Percentiles rank a stretch among this genome's conserved stretches.
phyloP scores from a whole-genome alignment of 108 stramenopile genomes.

The Nitzschia sp. region DNA sequence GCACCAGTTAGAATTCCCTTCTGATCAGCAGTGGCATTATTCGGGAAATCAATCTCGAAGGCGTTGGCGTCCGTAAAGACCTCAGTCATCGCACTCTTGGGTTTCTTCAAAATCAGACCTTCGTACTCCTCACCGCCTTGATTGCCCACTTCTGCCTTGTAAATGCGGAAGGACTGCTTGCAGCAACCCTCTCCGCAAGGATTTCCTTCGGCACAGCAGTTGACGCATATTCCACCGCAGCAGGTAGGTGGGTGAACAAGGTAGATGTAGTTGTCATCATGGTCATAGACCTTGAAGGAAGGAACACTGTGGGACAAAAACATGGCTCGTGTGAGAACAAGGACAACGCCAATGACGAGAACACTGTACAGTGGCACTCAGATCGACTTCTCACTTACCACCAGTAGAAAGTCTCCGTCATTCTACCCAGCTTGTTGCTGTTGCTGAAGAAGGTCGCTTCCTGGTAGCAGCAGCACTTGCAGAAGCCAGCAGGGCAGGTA shows the following conservation, averaged over 20 bases:
- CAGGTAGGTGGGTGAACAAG: conserved; percentile 65
- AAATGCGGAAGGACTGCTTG: conserved; percentile 63
- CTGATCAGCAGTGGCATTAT: conserved; percentile 45
- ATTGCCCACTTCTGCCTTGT: conserved; percentile 40
- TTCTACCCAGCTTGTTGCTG: conserved; percentile 36
- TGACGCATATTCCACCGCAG: conserved; percentile 60
- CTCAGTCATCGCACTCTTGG: conserved; percentile 44
- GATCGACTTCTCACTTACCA: no score
- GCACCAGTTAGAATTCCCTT: conserved; percentile 60
- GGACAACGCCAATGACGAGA: not conserved
- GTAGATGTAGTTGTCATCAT: conserved; percentile 42
- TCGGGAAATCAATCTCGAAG: conserved; percentile 63
- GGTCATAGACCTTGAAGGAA: conserved; percentile 44
- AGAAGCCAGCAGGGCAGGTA: conserved; percentile 32
- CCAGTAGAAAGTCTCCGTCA: conserved; percentile 55
- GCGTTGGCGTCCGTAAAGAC: conserved; percentile 68
- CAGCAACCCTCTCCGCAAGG: conserved; percentile 76
- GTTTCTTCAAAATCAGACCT: conserved; percentile 62
- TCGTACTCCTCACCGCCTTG: conserved; percentile 55
- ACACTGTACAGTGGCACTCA: no score
- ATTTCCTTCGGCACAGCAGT: conserved; percentile 75
- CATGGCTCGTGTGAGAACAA: not conserved
- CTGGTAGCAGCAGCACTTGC: conserved; percentile 79
- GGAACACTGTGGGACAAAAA: conserved; percentile 34
- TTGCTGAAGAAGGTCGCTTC: conserved; percentile 35